These are phyloP conservation scores for Pseudevernia furfuracea DNA, from an alignment of 495 filamentous ascomycete species.

Conservation along the genomic window DNA sequence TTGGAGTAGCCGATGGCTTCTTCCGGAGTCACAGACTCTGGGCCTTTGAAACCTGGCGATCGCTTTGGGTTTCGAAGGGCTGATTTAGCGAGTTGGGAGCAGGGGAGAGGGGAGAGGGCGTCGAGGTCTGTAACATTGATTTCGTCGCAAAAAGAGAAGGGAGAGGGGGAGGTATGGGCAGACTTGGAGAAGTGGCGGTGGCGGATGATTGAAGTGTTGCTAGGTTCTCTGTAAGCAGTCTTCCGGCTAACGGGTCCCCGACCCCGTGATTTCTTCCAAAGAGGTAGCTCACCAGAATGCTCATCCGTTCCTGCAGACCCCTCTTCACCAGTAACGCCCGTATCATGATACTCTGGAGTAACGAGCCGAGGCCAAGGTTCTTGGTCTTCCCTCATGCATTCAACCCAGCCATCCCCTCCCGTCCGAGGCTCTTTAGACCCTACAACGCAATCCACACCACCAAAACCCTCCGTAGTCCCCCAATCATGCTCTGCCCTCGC, in stretches of 20 bases:
- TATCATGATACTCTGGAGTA: not conserved
- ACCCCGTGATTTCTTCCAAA: not conserved
- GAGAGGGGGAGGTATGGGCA: not conserved
- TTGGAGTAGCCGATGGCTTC: not conserved
- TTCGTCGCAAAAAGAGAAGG: too few species aligned
- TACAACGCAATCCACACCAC: not conserved
- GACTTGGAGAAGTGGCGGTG: not conserved
- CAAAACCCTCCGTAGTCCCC: not conserved
- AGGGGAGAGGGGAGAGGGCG: not conserved
- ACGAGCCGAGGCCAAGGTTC: not conserved
- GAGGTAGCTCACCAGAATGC: not conserved
- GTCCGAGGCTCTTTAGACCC: too few species aligned
- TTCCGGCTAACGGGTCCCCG: not conserved
- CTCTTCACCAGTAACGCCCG: not conserved
- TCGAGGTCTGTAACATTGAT: too few species aligned
- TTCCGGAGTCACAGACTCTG: not conserved
- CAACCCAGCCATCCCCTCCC: not conserved
- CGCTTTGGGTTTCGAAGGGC: not conserved
- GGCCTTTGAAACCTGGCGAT: not conserved
- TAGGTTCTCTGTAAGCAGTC: not conserved
- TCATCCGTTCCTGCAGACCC: not conserved
- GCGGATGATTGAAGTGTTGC: accelerated
- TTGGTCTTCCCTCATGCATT: not conserved
- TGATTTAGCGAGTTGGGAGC: not conserved
- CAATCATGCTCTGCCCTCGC: not conserved